Percentiles rank a stretch among this genome's conserved stretches.
phyloP scores from a whole-genome alignment of 2,329 filamentous ascomycete species.

The Tetracladium maxilliforme region DNA sequence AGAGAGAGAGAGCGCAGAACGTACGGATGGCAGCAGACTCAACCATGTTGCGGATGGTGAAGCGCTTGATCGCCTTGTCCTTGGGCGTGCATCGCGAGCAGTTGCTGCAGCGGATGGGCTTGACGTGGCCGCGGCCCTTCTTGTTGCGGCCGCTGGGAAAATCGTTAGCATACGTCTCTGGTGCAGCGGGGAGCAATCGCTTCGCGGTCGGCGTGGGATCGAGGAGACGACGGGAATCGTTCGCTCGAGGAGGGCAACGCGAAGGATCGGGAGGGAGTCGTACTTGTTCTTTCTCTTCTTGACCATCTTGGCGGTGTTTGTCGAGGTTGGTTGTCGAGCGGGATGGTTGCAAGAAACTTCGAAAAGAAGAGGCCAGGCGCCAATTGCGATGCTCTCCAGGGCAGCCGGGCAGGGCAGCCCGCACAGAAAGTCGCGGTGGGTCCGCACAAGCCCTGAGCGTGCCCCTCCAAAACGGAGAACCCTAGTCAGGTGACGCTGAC shows the following conservation, averaged over 20 bases:
- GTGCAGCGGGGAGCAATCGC: conserved; percentile 2
- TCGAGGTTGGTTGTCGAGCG: conserved; percentile 2
- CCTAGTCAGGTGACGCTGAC: too few species aligned
- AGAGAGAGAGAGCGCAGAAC: conserved; percentile 23
- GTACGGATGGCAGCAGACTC: conserved; percentile 99
- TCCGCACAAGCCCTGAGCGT: too few species aligned
- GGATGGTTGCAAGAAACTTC: not conserved
- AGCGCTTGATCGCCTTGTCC: conserved; percentile 99
- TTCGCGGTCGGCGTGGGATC: conserved; percentile 1
- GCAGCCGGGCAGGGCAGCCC: too few species aligned
- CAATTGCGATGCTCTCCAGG: too few species aligned
- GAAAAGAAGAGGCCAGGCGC: too few species aligned
- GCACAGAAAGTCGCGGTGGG: too few species aligned
- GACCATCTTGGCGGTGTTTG: conserved; percentile 50
- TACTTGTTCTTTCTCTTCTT: conserved; percentile 61
- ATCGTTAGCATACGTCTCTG: conserved; percentile 6
- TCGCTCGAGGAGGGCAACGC: conserved; percentile 1
- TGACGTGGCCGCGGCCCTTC: conserved; percentile 99
- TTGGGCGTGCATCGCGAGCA: conserved; percentile 60
- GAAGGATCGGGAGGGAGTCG: conserved; percentile 13
- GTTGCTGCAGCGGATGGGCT: conserved; percentile 92
- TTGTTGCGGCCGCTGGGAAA: conserved; percentile 84
- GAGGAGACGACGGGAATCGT: not conserved
- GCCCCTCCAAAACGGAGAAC: too few species aligned
- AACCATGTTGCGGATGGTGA: conserved; percentile 99